These are phyloP conservation scores for Coemansia sp. DNA, from an alignment of 192 early-diverging fungal species.

Conservation along the genomic window DNA sequence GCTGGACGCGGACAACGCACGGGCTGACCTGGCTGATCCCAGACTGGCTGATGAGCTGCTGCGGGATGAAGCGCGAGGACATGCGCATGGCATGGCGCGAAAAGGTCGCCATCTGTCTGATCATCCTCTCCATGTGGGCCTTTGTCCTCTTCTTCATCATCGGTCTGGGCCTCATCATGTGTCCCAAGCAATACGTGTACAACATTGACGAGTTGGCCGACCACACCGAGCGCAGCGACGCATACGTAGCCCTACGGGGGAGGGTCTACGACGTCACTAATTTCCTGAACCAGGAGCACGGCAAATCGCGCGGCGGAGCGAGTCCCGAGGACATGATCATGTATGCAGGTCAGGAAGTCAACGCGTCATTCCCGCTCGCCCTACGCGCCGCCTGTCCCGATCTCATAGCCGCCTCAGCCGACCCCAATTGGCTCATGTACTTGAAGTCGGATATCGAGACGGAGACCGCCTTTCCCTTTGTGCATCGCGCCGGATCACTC, in stretches of 20 bases:
- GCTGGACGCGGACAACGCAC: constrained; percentile 37
- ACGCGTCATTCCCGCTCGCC: constrained; percentile 65
- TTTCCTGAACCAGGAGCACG: constrained; percentile 57
- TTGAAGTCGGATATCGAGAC: constrained; percentile 12
- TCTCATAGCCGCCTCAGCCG: constrained; percentile 18
- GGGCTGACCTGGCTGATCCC: constrained; percentile 77
- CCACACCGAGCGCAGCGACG: constrained; percentile 60
- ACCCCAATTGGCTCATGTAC: constrained; percentile 30
- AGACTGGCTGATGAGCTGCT: constrained; percentile 75
- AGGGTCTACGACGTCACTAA: constrained; percentile 79
- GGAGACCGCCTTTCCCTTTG: constrained; percentile 25
- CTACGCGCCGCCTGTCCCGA: constrained; percentile 61
- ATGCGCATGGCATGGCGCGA: constrained; percentile 97
- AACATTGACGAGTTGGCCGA: constrained; percentile 65
- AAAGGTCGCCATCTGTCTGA: constrained; percentile 88
- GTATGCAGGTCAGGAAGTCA: constrained; percentile 54
- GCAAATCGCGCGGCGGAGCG: constrained; percentile 59
- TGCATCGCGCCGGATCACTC: constrained; percentile 9
- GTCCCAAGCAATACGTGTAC: constrained; percentile 75
- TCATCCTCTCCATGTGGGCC: constrained; percentile 78
- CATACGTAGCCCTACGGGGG: constrained; percentile 73
- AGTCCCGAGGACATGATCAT: constrained; percentile 24
- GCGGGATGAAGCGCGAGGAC: constrained; percentile 78
- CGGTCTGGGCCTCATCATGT: constrained; percentile 73
- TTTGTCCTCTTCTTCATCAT: constrained; percentile 88